Evolutionary conservation across 352 stramenopile genomes (phyloP).

Genomic region (Pythium brassicae): DNA sequence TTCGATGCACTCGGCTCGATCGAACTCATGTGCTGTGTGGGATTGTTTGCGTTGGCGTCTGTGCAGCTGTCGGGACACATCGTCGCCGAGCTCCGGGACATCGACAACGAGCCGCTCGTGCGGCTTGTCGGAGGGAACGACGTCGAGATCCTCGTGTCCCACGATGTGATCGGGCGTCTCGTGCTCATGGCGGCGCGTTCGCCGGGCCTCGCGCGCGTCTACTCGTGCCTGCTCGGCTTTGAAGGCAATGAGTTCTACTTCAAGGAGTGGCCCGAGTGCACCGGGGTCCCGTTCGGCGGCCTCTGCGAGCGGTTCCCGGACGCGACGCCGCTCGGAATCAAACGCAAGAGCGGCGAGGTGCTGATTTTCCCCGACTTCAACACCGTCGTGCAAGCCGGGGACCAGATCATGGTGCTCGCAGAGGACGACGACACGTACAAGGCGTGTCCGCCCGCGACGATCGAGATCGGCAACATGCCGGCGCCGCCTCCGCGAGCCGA

Average conservation of each 20-base stretch:
- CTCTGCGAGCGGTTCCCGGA: conserved; percentile 76
- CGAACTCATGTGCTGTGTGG: neutral
- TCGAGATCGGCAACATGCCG: conserved; percentile 38
- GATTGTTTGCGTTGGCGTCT: neutral
- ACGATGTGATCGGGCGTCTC: conserved; percentile 87
- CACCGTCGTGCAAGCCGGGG: conserved; percentile 34
- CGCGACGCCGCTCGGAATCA: conserved; percentile 78
- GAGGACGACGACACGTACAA: conserved; percentile 90
- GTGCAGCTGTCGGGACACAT: conserved; percentile 64
- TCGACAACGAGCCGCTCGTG: conserved; percentile 84
- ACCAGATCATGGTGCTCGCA: conserved; percentile 79
- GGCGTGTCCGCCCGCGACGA: conserved; percentile 28
- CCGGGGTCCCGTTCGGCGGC: conserved; percentile 54
- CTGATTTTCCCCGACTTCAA: conserved; percentile 47
- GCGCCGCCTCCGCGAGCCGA: conserved; percentile 14
- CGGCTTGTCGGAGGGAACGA: conserved; percentile 70
- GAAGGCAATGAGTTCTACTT: conserved; percentile 90
- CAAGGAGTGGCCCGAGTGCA: conserved; percentile 79
- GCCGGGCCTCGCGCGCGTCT: conserved; percentile 71
- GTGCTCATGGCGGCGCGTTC: conserved; percentile 84
- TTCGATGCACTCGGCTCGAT: neutral
- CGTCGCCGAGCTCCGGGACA: conserved; percentile 83
- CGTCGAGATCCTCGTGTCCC: conserved; percentile 81
- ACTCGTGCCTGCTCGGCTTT: conserved; percentile 74
- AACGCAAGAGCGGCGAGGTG: conserved; percentile 48